Percentiles rank a stretch among this genome's conserved stretches.
phyloP scores from a whole-genome alignment of 192 early-diverging fungal species.

The Gonapodya prolifera region DNA sequence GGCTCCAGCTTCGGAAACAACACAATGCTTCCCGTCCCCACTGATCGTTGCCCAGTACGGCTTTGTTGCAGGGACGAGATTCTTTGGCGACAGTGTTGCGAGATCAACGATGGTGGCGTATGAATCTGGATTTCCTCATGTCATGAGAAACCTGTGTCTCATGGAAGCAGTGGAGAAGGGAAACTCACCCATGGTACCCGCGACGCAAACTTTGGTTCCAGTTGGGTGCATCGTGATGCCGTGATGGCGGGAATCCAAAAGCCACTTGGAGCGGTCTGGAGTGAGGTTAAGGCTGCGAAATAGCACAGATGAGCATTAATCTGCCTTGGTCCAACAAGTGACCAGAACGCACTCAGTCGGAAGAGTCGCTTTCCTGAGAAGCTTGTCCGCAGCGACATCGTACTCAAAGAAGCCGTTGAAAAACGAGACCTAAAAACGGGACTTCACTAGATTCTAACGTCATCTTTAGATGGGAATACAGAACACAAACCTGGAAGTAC shows the following conservation, averaged over 20 bases:
- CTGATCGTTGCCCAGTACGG: conserved; percentile 7
- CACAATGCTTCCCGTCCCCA: conserved; percentile 5
- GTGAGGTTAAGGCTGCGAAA: conserved; percentile 8
- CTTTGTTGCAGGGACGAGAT: background rate
- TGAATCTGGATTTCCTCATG: no score
- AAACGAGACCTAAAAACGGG: conserved; percentile 14
- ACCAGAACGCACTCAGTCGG: background rate
- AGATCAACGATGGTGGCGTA: conserved; percentile 11
- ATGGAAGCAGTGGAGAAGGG: no score
- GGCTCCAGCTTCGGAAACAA: background rate
- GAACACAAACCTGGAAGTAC: conserved; percentile 1
- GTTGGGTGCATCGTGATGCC: conserved; percentile 12
- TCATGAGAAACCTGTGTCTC: no score
- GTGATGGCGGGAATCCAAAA: conserved; percentile 12
- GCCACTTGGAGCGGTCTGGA: conserved; percentile 13
- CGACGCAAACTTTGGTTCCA: conserved; percentile 10
- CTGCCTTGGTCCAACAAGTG: background rate
- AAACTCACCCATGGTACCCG: conserved; percentile 14
- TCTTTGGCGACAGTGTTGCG: background rate
- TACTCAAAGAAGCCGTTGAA: conserved; percentile 16
- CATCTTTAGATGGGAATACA: background rate
- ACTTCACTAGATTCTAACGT: background rate
- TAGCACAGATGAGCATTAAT: background rate
- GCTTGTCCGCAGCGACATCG: conserved; percentile 8
- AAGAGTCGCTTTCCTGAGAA: conserved; percentile 8